Evolutionary conservation across 139 green algal species (phyloP).

Genomic region (Chlorella sp.): DNA sequence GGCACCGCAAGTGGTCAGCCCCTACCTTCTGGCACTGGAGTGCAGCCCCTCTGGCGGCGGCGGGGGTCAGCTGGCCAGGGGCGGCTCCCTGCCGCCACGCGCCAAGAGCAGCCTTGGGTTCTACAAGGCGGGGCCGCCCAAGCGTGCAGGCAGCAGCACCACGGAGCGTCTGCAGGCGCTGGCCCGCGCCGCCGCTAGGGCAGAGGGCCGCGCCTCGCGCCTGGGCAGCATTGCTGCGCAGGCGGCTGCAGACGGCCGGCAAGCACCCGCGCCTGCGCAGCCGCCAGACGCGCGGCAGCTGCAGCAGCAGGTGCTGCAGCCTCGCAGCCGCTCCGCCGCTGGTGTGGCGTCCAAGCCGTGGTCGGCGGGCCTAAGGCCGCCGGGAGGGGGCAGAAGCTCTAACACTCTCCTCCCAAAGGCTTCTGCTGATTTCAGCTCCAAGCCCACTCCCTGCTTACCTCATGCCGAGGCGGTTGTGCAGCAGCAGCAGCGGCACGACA

Average conservation of each 20-base stretch:
- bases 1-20: background rate
- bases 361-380: too few relatives aligned
- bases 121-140: background rate
- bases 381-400: too few relatives aligned
- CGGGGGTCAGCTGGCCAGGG: background rate
- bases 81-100: background rate
- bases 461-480: background rate
- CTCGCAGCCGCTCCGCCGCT: too few relatives aligned
- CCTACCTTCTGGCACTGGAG: slow-evolving; percentile 1
- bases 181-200: background rate
- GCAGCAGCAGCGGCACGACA: background rate
- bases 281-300: too few relatives aligned
- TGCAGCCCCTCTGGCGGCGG: background rate
- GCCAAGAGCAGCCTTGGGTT: background rate
- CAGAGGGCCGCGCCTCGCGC: background rate
- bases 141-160: background rate
- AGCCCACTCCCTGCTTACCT: background rate
- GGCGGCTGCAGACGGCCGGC: background rate
- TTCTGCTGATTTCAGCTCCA: background rate
- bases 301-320: background rate
- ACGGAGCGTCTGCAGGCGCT: slow-evolving; percentile 9
- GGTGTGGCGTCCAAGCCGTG: too few relatives aligned
- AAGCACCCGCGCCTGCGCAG: too few relatives aligned
- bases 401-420: background rate
- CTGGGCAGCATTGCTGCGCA: background rate